Conservation (phyloP, 208 protist genomes). For the Acanthamoeba castellanii region DNA sequence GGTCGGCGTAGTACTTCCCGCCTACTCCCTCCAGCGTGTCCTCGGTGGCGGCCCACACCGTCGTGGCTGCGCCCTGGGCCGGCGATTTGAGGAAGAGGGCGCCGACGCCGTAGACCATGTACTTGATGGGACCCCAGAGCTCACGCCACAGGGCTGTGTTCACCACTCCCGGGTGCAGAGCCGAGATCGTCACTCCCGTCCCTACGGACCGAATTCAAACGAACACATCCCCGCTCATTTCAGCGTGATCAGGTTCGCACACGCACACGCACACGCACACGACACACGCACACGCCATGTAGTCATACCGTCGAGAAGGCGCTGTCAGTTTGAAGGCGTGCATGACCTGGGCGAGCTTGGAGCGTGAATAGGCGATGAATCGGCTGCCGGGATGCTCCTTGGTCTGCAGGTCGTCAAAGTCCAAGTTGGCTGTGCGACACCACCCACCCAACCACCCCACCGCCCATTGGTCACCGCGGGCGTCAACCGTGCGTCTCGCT, state of each 20-base stretch:
- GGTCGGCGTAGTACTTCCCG: neutral
- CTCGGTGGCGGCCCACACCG: neutral
- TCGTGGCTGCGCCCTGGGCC: neutral
- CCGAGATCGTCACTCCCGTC: slow-evolving; percentile 1
- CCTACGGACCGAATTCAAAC: neutral
- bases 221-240: neutral
- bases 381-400: slow-evolving; percentile 6
- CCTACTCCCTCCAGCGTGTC: neutral
- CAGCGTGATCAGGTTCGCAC: too few species aligned
- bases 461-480: too few species aligned
- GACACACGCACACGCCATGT: too few species aligned
- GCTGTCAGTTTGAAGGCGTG: neutral
- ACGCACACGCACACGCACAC: too few species aligned
- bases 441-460: neutral
- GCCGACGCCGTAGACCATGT: neutral
- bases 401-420: slow-evolving; percentile 25
- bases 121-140: neutral
- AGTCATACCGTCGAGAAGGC: neutral
- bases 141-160: slow-evolving; percentile 6
- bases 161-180: neutral
- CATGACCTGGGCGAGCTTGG: slow-evolving; percentile 29
- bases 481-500: too few species aligned
- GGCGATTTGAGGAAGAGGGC: slow-evolving; percentile 9
- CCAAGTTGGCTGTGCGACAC: neutral
- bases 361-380: neutral